A percentile compares a stretch with the other conserved stretches of the same genome.
Evolutionary conservation across 2,329 filamentous ascomycete species (phyloP).

Genomic region (Epichloe sp.): DNA sequence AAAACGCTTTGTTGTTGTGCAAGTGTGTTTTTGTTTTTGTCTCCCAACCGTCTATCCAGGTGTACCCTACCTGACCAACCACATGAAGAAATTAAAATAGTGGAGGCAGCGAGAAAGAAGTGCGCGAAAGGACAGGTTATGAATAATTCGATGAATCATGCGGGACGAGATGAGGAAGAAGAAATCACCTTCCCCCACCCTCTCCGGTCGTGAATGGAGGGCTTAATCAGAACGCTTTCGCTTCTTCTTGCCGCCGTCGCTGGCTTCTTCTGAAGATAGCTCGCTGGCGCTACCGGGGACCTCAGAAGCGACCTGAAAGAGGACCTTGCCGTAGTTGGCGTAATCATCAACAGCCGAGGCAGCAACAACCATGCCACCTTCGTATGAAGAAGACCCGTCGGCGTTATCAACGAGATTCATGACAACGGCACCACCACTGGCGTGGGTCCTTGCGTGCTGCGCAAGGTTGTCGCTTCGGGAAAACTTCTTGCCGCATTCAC

Average conservation of each 20-base stretch:
- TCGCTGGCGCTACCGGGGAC: constrained; percentile 53
- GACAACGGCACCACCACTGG: constrained; percentile 65
- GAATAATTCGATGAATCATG: not conserved
- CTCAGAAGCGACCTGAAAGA: constrained; percentile 70
- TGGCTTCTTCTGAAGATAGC: constrained; percentile 39
- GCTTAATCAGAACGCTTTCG: constrained; percentile 63
- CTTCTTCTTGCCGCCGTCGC: constrained; percentile 39
- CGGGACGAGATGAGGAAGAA: too few species aligned
- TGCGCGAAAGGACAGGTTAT: constrained; percentile 2
- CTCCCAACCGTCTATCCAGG: constrained; percentile 18
- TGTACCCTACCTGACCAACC: constrained; percentile 17
- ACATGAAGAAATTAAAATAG: constrained; percentile 1
- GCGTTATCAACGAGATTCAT: constrained; percentile 75
- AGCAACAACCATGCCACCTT: constrained; percentile 27
- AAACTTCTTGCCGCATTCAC: constrained; percentile 98
- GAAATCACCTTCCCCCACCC: not conserved
- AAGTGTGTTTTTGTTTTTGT: constrained; percentile 24
- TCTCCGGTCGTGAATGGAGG: not conserved
- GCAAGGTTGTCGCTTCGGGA: constrained; percentile 94
- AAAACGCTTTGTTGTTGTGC: constrained; percentile 23
- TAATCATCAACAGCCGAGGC: constrained; percentile 45
- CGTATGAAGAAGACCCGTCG: constrained; percentile 33
- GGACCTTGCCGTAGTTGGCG: constrained; percentile 56
- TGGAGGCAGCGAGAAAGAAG: constrained; percentile 1
- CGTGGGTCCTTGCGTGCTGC: constrained; percentile 90